Evolutionary conservation across 202 grass and related monocot genomes (phyloP).

Genomic region (Panicum virgatum): DNA sequence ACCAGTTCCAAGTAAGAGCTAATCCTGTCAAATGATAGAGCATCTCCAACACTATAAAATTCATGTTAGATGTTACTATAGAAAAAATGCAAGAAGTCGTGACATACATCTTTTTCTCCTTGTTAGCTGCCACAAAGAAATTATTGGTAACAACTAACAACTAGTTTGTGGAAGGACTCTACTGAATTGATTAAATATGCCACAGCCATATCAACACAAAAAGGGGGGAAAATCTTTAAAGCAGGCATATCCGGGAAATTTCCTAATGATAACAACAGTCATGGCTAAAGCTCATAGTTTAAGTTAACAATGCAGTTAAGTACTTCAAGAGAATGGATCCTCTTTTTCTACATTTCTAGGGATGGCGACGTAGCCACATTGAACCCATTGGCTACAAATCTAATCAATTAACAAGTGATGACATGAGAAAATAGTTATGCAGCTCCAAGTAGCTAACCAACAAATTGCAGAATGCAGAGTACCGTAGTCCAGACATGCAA

Average conservation of each 20-base stretch:
- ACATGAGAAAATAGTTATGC: neutral
- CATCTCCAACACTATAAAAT: no score
- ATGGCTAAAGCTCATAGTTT: neutral
- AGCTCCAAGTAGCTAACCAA: neutral
- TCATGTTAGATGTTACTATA: neutral
- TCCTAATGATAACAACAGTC: neutral
- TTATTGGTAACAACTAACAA: no score
- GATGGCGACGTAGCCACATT: neutral
- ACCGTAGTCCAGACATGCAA: neutral
- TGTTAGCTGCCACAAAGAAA: no score
- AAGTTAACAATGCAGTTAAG: neutral
- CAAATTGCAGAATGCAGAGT: no score
- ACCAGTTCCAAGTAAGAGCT: neutral
- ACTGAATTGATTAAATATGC: no score
- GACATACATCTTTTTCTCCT: neutral
- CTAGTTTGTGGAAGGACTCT: no score
- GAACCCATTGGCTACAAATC: neutral
- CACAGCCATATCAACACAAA: no score
- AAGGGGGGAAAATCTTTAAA: no score
- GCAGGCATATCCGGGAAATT: neutral
- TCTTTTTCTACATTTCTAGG: no score
- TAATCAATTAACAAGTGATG: neutral
- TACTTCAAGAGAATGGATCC: neutral
- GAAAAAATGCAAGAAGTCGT: neutral
- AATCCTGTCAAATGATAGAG: no score